Base-by-base conservation (phyloP, 352 stramenopile species). In the Phytophthora fragariae region DNA sequence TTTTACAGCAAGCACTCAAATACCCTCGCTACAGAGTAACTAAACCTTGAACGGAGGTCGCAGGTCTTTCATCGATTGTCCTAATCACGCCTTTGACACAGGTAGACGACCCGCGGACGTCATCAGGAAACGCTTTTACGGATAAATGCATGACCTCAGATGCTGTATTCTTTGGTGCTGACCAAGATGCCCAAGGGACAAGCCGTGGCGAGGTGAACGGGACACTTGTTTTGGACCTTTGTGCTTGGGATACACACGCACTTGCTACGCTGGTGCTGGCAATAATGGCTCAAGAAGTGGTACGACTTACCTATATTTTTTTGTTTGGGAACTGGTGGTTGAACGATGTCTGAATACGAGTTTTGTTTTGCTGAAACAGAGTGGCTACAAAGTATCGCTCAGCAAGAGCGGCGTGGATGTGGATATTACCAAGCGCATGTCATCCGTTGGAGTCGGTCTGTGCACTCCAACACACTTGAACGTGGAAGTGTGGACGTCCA, bases 391-490 rank as follows among this genome's bases (percentile, higher is more conserved):
- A 5, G 66, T 83, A 0, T 74, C 73, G 0, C 44, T 80, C 10
- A 81, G 58, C 57, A 49, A 69, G 6, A 59, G 65, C 2, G 55
- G 52, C 0, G 3, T 24, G 1, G 53, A 27, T 5, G 29, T 75
- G 24, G 57, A 75, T 0, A 70, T 76, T 17, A 73, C 77, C 10
- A 17, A 81, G 46, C 71, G 74, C 10, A 82, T 82, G 68, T 72
- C 72, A 7, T 82, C 77, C 2, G 74, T 73, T 1, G 35, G 67
- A 8, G 56, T 70, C 6, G 82, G 84, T n/a, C 3, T 62, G 3
- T 91, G 80, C 29, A 86, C 73, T 2, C 87, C 85, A 3, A 86
- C 73, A 2, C 87, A 92, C 37, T 1, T 82, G 12, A 92, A 92
- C 27, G n/a, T 88, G 10, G 85, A 92, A 33, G 79, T 88, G 2